These are phyloP conservation scores for Cinnamomum chago DNA, from an alignment of 164 flowering plant species.

Conservation along the genomic window DNA sequence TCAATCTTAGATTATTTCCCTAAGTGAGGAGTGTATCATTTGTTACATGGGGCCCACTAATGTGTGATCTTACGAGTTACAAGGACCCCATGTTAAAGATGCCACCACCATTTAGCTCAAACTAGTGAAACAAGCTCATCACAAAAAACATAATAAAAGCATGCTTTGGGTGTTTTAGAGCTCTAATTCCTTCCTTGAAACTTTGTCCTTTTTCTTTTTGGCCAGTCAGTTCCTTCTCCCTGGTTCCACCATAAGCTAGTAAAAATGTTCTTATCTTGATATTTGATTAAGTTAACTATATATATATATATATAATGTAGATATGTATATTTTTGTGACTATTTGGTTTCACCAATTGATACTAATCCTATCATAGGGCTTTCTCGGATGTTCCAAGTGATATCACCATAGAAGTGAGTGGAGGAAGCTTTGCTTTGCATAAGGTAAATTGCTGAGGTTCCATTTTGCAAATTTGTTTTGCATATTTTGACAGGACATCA, in stretches of 20 bases:
- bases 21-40: too few species aligned
- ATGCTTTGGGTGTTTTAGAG: neutral
- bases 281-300: neutral
- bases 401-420: conserved; percentile 62
- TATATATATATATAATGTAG: too few species aligned
- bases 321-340: neutral
- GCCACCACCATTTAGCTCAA: too few species aligned
- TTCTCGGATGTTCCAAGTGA: conserved; percentile 85
- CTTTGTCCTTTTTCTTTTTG: too few species aligned
- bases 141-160: too few species aligned
- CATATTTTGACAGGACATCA: too few species aligned
- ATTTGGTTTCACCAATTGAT: conserved; percentile 2
- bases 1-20: too few species aligned
- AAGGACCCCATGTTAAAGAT: too few species aligned
- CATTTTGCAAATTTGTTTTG: neutral
- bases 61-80: too few species aligned
- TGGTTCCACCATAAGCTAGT: neutral
- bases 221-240: neutral
- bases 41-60: too few species aligned
- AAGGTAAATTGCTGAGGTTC: conserved; percentile 41
- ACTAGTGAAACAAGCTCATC: too few species aligned
- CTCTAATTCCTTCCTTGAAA: neutral
- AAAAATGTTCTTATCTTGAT: neutral
- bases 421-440: conserved; percentile 59
- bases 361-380: conserved; percentile 42